phyloP scores from a whole-genome alignment of 2,329 filamentous ascomycete genomes.

The Metarhizium anisopliae region DNA sequence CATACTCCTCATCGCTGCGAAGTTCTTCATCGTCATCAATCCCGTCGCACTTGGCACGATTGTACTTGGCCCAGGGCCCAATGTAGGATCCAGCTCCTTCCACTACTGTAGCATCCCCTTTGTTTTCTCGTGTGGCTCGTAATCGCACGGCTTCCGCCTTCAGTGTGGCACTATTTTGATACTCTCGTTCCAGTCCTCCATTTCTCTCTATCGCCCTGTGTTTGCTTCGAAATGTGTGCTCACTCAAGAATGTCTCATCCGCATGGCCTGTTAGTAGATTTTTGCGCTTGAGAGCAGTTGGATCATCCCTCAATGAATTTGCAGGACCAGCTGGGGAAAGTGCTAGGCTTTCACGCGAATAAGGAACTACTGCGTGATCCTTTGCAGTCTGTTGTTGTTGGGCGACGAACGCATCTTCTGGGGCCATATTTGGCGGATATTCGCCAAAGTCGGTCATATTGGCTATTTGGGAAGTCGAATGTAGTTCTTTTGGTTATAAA shows the following conservation, averaged over 20 bases:
- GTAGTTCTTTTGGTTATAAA: not conserved
- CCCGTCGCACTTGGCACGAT: constrained; percentile 62
- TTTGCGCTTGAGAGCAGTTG: constrained; percentile 59
- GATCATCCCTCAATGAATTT: constrained; percentile 65
- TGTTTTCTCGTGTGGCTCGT: constrained; percentile 69
- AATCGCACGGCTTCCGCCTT: constrained; percentile 65
- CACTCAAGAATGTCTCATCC: constrained; percentile 80
- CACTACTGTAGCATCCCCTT: constrained; percentile 73
- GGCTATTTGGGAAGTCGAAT: not conserved
- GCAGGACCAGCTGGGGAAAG: constrained; percentile 57
- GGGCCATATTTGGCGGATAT: constrained; percentile 58
- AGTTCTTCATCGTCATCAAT: constrained; percentile 68
- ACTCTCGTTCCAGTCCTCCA: constrained; percentile 48
- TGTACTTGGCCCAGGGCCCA: constrained; percentile 88
- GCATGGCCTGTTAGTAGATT: constrained; percentile 80
- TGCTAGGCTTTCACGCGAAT: constrained; percentile 64
- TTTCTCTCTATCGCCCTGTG: constrained; percentile 73
- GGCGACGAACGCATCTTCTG: constrained; percentile 53
- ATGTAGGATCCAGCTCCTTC: constrained; percentile 85
- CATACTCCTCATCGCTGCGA: constrained; percentile 70
- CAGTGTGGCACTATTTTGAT: constrained; percentile 42
- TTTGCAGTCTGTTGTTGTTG: constrained; percentile 42
- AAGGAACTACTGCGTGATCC: constrained; percentile 52
- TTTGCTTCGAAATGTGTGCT: constrained; percentile 80
- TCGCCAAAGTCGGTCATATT: constrained; percentile 53